Conservation (phyloP, 768 basidiomycete genomes). For the Crepidotus variabilis region DNA sequence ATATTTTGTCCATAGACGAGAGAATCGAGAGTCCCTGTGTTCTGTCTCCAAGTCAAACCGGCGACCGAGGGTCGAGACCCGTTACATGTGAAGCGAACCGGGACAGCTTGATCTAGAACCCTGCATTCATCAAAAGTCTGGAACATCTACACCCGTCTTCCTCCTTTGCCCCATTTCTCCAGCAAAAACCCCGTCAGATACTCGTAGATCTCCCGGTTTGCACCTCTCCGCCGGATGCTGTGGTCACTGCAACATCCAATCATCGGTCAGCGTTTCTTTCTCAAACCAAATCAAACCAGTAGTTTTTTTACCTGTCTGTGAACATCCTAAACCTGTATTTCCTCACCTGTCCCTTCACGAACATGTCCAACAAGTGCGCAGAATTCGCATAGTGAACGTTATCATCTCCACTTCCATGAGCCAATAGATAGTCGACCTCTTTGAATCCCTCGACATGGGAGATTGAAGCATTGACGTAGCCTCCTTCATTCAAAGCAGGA, state of each 20-base stretch:
- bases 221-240: conserved; percentile 66
- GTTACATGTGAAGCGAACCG: background rate
- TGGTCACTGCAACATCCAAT: conserved; percentile 62
- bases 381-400: conserved; percentile 95
- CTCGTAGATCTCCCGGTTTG: conserved; percentile 81
- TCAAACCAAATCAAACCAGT: background rate
- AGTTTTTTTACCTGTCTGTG: conserved; percentile 79
- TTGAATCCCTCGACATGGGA: conserved; percentile 86
- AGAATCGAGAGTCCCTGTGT: background rate
- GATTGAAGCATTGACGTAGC: conserved; percentile 90
- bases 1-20: background rate
- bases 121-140: conserved; percentile 4
- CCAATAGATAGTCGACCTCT: conserved; percentile 75
- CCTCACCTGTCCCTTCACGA: conserved; percentile 72
- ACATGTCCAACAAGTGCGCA: conserved; percentile 89
- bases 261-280: conserved; percentile 10
- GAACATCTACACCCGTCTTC: conserved; percentile 50
- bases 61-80: background rate
- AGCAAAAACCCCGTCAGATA: conserved; percentile 80
- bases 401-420: conserved; percentile 94
- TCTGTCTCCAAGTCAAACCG: background rate
- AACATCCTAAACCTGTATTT: conserved; percentile 92
- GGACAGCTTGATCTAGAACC: background rate
- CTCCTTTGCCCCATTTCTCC: conserved; percentile 93
- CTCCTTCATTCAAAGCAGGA: conserved; percentile 71